Conservation (phyloP, 225 moss, liverwort and hornwort species). For the Asterella californica region DNA sequence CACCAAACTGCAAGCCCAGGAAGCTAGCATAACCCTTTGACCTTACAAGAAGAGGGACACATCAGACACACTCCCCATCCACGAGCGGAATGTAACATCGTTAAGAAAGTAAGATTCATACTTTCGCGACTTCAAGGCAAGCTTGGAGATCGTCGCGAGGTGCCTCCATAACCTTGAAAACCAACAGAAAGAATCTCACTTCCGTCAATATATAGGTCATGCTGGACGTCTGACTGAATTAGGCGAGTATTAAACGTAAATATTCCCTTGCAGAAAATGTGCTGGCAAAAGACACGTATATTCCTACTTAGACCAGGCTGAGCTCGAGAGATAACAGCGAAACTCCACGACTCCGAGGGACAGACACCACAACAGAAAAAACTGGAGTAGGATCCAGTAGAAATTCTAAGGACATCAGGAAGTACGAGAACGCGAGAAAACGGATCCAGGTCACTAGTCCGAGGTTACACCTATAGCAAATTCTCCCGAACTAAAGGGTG, state of each 20-base stretch:
- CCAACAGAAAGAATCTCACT: background rate
- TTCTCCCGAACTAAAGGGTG: too few species aligned
- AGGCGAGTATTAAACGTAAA: background rate
- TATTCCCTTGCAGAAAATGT: background rate
- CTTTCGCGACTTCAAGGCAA: slow-evolving; percentile 94
- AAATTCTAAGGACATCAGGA: background rate
- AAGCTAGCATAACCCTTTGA: background rate
- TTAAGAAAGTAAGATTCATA: slow-evolving; percentile 12
- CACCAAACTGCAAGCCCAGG: too few species aligned
- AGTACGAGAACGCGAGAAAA: background rate
- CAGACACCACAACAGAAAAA: background rate
- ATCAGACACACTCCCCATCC: background rate
- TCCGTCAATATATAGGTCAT: background rate
- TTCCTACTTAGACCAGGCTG: background rate
- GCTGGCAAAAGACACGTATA: background rate
- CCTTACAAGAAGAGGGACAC: background rate
- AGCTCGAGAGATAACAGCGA: background rate
- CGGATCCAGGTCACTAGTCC: background rate
- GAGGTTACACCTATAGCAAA: background rate
- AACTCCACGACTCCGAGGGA: background rate
- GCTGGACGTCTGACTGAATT: background rate
- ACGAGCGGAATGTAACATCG: background rate
- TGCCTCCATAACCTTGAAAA: slow-evolving; percentile 67
- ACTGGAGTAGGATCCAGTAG: background rate
- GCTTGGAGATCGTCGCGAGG: slow-evolving; percentile 77